phyloP scores from a whole-genome alignment of 1,284 basidiomycete genomes.

The Neonothopanus nambi region DNA sequence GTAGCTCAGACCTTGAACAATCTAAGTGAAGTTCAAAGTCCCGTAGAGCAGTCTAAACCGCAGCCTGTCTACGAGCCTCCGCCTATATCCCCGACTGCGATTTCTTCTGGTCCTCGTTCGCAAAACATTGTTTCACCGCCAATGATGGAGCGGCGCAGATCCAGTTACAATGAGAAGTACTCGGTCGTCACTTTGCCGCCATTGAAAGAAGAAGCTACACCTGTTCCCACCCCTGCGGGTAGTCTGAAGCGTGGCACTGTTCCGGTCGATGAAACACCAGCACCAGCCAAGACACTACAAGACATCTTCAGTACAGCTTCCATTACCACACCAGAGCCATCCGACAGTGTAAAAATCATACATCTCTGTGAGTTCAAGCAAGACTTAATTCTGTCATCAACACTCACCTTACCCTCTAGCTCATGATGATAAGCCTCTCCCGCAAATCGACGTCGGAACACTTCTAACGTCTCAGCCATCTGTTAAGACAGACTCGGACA shows the following conservation, averaged over 20 bases:
- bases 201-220: conserved; percentile 66
- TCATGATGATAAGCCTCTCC: conserved; percentile 45
- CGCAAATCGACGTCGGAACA: conserved; percentile 48
- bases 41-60: conserved; percentile 4
- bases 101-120: conserved; percentile 8
- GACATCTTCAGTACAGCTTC: not conserved
- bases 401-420: conserved; percentile 29
- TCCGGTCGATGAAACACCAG: conserved; percentile 1
- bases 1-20: conserved; percentile 64
- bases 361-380: not conserved
- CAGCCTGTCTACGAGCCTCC: conserved; percentile 1
- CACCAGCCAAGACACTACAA: not conserved
- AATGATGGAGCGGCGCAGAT: conserved; percentile 54
- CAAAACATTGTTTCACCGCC: conserved; percentile 12
- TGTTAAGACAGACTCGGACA: conserved; percentile 40
- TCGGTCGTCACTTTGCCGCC: conserved; percentile 62
- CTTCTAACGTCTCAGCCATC: conserved; percentile 38
- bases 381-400: conserved; percentile 17
- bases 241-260: conserved; percentile 44
- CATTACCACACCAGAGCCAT: not conserved
- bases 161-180: conserved; percentile 64
- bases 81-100: conserved; percentile 5
- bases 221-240: conserved; percentile 52
- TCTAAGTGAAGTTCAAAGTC: conserved; percentile 18
- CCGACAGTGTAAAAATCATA: not conserved